A percentile compares a stretch with the other conserved stretches of the same genome.
These are phyloP conservation scores for Trypanosoma avium DNA, from an alignment of 208 protist genomes.

Conservation along the genomic window DNA sequence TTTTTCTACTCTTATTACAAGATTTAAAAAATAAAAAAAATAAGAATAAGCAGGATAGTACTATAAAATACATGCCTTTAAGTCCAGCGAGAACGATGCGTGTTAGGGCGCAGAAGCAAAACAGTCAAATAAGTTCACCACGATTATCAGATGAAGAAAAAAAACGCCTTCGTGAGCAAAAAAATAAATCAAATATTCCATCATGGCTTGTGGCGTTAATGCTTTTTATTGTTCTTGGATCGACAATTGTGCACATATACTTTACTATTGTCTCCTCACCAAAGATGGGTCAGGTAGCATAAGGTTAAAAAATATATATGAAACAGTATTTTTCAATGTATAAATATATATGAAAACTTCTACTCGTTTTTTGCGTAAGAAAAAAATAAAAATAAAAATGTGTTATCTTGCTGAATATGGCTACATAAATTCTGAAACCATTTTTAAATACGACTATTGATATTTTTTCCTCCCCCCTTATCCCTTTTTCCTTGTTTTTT, in stretches of 20 bases:
- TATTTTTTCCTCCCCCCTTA: too few species aligned
- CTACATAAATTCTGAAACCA: too few species aligned
- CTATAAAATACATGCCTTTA: constrained; percentile 40
- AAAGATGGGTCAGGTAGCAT: constrained; percentile 33
- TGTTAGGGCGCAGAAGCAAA: constrained; percentile 41
- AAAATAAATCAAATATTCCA: constrained; percentile 39
- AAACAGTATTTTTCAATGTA: neutral
- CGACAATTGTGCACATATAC: constrained; percentile 72
- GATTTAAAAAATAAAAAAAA: constrained; percentile 1
- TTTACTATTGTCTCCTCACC: constrained; percentile 63
- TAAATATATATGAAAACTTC: neutral
- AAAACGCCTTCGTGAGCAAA: constrained; percentile 42
- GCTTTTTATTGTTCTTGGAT: constrained; percentile 69
- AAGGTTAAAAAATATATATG: neutral
- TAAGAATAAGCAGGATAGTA: neutral
- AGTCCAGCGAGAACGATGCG: constrained; percentile 59
- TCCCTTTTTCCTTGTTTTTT: too few species aligned
- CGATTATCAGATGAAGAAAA: constrained; percentile 72
- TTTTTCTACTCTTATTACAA: neutral
- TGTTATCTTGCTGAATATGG: constrained; percentile 24
- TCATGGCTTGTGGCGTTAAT: constrained; percentile 58
- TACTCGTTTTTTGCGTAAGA: neutral
- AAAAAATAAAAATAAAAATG: neutral
- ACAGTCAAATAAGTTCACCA: constrained; percentile 21
- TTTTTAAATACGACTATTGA: too few species aligned